A percentile compares a stretch with the other conserved stretches of the same genome.
phyloP scores from a whole-genome alignment of 2,329 filamentous ascomycete species.

The Onygenales sp. region DNA sequence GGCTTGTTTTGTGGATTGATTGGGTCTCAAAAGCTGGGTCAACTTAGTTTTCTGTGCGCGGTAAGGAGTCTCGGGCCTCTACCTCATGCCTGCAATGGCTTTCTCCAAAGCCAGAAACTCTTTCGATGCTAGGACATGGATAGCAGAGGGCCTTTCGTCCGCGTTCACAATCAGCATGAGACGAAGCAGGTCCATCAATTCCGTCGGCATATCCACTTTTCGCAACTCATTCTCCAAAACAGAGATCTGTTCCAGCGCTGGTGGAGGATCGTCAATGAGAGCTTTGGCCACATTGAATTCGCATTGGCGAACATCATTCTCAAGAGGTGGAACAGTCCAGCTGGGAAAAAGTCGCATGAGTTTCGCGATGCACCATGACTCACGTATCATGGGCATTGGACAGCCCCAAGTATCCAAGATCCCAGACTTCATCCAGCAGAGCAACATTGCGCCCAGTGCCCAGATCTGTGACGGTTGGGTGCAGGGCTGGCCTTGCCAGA shows the following conservation, averaged over 20 bases:
- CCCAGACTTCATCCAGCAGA: slow-evolving; percentile 7
- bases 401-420: slow-evolving; percentile 9
- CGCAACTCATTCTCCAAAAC: slow-evolving; percentile 47
- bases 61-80: not conserved
- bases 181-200: slow-evolving; percentile 11
- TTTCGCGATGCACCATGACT: slow-evolving; percentile 12
- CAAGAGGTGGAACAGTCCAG: slow-evolving; percentile 11
- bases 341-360: slow-evolving; percentile 12
- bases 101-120: slow-evolving; percentile 11
- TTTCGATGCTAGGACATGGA: slow-evolving; percentile 8
- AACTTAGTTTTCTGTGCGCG: not conserved
- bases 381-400: slow-evolving; percentile 7
- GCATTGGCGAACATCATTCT: slow-evolving; percentile 5
- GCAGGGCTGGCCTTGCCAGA: slow-evolving; percentile 5
- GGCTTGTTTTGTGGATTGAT: not conserved
- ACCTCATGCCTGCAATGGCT: not conserved
- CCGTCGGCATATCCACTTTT: slow-evolving; percentile 8
- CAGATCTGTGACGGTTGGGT: slow-evolving; percentile 5
- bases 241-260: slow-evolving; percentile 71
- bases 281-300: slow-evolving; percentile 6
- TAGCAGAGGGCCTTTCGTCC: slow-evolving; percentile 9
- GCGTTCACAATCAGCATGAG: slow-evolving; percentile 11
- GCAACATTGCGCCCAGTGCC: slow-evolving; percentile 7
- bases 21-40: not conserved
- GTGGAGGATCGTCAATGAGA: slow-evolving; percentile 47